A percentile compares a stretch with the other conserved stretches of the same genome.
Conservation (phyloP, 441 rosid genomes). For the Capsella rubella region DNA sequence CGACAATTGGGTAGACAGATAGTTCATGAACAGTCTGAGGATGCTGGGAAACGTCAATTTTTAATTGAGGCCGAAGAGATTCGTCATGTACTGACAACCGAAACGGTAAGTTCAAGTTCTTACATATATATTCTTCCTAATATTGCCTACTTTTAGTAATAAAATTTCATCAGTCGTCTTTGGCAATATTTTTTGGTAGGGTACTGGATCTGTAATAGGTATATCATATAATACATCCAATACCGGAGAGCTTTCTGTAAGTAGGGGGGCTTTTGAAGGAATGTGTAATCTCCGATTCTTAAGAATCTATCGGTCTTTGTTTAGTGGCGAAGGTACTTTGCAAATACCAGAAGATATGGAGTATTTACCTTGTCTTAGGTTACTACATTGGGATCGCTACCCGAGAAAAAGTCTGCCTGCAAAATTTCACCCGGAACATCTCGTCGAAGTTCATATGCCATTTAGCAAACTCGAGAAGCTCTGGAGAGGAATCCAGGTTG, state of each 20-base stretch:
- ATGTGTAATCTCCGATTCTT: neutral
- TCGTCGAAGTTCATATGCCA: constrained; percentile 10
- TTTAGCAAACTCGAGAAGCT: constrained; percentile 22
- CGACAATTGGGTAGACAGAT: constrained; percentile 9
- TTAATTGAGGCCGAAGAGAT: neutral
- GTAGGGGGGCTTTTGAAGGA: neutral
- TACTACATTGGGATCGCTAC: constrained; percentile 31
- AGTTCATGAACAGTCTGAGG: neutral
- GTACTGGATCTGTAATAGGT: neutral
- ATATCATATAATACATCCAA: constrained; percentile 4
- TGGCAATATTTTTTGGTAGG: neutral
- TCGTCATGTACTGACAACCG: neutral
- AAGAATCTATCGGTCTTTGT: neutral
- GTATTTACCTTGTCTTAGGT: constrained; percentile 20
- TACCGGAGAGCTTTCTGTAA: neutral
- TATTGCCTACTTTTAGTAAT: neutral
- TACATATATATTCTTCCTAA: neutral
- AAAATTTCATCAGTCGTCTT: neutral
- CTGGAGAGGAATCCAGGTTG: constrained; percentile 33
- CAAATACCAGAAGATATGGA: neutral
- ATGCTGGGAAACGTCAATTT: constrained; percentile 13
- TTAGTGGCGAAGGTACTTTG: neutral
- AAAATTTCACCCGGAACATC: neutral
- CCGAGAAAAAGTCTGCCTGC: neutral
- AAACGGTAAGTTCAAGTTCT: constrained; percentile 11